Evolutionary conservation across 306 rosid species (phyloP).

Genomic region (Betula pendula): DNA sequence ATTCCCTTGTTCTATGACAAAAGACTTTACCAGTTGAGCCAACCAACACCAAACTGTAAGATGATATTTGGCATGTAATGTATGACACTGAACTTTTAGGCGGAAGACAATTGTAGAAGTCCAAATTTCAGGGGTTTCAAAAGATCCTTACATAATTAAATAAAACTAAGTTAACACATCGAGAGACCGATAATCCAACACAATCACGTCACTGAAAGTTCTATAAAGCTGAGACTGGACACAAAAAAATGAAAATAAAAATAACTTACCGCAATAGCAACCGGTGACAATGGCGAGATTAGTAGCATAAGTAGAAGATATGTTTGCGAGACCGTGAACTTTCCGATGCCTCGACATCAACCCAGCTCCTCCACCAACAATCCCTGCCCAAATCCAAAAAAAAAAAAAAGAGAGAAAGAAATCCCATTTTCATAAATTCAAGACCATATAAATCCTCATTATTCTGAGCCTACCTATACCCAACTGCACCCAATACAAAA

Average conservation of each 20-base stretch:
- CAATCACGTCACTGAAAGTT: slow-evolving; percentile 6
- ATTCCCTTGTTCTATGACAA: no score
- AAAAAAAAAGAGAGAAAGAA: background rate
- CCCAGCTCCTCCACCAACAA: slow-evolving; percentile 85
- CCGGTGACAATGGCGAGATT: slow-evolving; percentile 72
- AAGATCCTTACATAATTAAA: background rate
- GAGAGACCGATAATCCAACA: background rate
- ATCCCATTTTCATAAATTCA: background rate
- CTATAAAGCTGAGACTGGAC: background rate
- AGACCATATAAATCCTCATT: slow-evolving; percentile 5
- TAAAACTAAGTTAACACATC: background rate
- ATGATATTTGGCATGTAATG: background rate
- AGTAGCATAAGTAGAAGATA: slow-evolving; percentile 67
- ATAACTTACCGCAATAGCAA: slow-evolving; percentile 77
- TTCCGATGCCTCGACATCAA: slow-evolving; percentile 72
- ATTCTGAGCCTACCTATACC: slow-evolving; percentile 4
- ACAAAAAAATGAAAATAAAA: background rate
- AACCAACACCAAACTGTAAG: background rate
- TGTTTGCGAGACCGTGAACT: slow-evolving; percentile 60
- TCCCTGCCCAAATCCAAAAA: slow-evolving; percentile 44
- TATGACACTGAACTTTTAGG: background rate
- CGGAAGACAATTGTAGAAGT: background rate
- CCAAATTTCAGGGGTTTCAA: background rate
- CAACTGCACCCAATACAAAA: background rate
- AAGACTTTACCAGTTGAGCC: no score